Conservation (phyloP, 2,329 filamentous ascomycete genomes). For the Beauveria sp. region DNA sequence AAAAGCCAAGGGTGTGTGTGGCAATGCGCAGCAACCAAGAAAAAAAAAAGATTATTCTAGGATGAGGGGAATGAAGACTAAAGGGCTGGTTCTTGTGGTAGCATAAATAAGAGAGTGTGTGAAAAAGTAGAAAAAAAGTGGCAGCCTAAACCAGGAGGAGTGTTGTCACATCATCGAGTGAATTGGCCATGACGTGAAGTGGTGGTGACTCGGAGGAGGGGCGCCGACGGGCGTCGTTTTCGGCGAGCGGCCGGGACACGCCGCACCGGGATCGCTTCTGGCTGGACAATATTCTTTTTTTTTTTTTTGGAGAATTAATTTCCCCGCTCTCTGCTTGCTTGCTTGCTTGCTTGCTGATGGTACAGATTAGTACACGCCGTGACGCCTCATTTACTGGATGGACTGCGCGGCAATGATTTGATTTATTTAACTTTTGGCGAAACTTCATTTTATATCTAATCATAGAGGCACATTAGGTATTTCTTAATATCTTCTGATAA, state of each 20-base stretch:
- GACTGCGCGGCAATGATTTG: too few species aligned
- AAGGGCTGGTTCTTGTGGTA: background rate
- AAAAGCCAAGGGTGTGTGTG: background rate
- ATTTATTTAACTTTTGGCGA: too few species aligned
- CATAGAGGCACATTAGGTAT: too few species aligned
- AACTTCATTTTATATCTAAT: too few species aligned
- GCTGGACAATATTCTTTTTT: background rate
- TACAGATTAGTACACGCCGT: too few species aligned
- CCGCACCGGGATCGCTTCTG: constrained; percentile 2
- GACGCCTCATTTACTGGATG: too few species aligned
- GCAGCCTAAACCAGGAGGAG: background rate
- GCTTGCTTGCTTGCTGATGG: too few species aligned
- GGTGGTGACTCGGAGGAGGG: background rate
- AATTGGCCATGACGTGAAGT: background rate
- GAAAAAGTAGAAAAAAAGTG: background rate
- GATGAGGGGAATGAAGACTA: background rate
- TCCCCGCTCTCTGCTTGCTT: too few species aligned
- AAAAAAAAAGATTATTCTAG: background rate
- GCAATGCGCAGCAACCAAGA: background rate
- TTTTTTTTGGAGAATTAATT: background rate
- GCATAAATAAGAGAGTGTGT: too few species aligned
- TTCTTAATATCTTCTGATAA: too few species aligned
- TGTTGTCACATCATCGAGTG: background rate
- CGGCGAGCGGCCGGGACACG: constrained; percentile 8
- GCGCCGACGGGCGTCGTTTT: background rate